Conservation (phyloP, 2,329 filamentous ascomycete genomes). For the Aspergillus sp. region DNA sequence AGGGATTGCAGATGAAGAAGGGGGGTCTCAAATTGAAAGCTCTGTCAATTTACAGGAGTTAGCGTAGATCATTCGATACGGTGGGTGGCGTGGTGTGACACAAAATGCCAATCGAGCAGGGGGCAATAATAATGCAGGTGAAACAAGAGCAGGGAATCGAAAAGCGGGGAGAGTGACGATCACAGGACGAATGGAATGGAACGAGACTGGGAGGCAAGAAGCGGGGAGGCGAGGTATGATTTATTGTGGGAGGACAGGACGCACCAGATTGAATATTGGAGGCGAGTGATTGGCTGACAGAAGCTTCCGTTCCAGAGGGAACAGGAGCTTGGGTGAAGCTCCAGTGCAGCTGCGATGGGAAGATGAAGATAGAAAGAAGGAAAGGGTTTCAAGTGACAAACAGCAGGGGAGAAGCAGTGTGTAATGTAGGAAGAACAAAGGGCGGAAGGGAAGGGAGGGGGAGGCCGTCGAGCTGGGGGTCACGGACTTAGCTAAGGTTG, state of each 20-base stretch:
- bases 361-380: neutral
- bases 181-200: neutral
- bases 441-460: neutral
- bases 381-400: neutral
- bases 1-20: neutral
- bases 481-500: constrained; percentile 7
- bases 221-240: neutral
- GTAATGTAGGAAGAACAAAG: constrained; percentile 3
- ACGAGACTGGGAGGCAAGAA: neutral
- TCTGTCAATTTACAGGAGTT: neutral
- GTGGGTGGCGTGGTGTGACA: constrained; percentile 4
- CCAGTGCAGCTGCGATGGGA: neutral
- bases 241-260: neutral
- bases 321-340: neutral
- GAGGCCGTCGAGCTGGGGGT: neutral
- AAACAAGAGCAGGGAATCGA: neutral
- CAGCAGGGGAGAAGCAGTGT: too few relatives aligned
- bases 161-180: neutral
- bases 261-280: neutral
- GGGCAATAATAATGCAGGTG: neutral
- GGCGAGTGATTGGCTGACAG: neutral
- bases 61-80: neutral
- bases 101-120: constrained; percentile 2
- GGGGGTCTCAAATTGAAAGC: neutral
- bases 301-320: neutral